A percentile compares a stretch with the other conserved stretches of the same genome.
phyloP scores from a whole-genome alignment of 495 filamentous ascomycete genomes.

The Lophium mytilinum region DNA sequence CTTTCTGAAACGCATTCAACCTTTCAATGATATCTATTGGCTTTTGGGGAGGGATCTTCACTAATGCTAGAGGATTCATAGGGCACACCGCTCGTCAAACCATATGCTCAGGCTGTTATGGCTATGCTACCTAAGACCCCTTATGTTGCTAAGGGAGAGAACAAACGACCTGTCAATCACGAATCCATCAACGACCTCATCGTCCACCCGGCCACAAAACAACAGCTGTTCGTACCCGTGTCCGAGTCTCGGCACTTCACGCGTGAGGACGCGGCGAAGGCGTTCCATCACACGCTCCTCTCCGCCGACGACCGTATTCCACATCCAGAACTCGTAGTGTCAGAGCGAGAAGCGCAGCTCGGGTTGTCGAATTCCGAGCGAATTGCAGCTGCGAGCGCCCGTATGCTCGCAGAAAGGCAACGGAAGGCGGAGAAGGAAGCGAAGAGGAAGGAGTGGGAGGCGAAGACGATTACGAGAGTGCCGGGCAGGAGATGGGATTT shows the following conservation, averaged over 20 bases:
- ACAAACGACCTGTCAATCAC: constrained; percentile 40
- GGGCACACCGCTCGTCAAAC: constrained; percentile 68
- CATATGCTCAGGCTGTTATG: constrained; percentile 68
- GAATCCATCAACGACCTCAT: constrained; percentile 90
- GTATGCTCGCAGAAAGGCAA: constrained; percentile 38
- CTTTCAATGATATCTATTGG: background rate
- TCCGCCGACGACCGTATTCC: constrained; percentile 82
- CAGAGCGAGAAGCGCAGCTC: constrained; percentile 43
- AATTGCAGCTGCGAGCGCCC: constrained; percentile 35
- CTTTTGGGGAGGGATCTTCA: background rate
- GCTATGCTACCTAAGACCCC: constrained; percentile 64
- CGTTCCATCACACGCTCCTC: constrained; percentile 65
- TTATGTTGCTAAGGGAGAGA: constrained; percentile 19
- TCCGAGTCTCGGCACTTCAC: constrained; percentile 88
- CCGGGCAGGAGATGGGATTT: constrained; percentile 67
- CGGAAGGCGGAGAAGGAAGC: constrained; percentile 33
- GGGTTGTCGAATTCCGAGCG: constrained; percentile 31
- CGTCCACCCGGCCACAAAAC: constrained; percentile 66
- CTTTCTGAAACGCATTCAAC: constrained; percentile 36
- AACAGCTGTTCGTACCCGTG: constrained; percentile 83
- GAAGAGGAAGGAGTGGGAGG: constrained; percentile 35
- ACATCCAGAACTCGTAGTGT: constrained; percentile 70
- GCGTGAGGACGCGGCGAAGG: constrained; percentile 77
- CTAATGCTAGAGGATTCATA: constrained; percentile 29
- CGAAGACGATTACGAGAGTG: constrained; percentile 37